Evolutionary conservation across 768 basidiomycete species (phyloP).

Genomic region (Psilocybe subaeruginosa): DNA sequence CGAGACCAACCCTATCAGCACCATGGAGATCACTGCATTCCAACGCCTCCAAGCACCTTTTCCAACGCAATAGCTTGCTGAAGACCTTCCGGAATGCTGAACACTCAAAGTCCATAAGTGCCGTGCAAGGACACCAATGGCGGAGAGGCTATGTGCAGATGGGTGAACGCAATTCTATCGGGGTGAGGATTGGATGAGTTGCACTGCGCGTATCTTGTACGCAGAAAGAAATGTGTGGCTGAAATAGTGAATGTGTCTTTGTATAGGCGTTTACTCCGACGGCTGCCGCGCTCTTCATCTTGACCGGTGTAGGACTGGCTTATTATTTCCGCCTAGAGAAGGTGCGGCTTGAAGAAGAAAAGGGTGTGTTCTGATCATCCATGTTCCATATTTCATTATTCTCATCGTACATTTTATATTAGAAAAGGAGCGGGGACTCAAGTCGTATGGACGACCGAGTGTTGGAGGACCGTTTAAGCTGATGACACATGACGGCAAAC

Average conservation of each 20-base stretch:
- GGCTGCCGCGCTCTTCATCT: conserved; percentile 83
- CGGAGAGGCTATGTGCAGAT: conserved; percentile 30
- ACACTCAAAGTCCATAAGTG: not conserved
- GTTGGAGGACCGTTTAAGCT: conserved; percentile 92
- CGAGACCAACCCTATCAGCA: conserved; percentile 1
- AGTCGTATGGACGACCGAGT: conserved; percentile 80
- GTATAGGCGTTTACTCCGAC: conserved; percentile 88
- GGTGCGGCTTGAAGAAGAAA: conserved; percentile 70
- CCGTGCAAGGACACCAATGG: conserved; percentile 6
- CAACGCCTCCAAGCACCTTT: not conserved
- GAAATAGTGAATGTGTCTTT: not conserved
- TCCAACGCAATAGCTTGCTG: not conserved
- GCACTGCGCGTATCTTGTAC: not conserved
- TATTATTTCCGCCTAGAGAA: conserved; percentile 93
- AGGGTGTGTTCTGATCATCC: conserved; percentile 53
- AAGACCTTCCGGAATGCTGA: not conserved
- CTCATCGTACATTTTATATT: not conserved
- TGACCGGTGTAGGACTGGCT: conserved; percentile 79
- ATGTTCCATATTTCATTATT: conserved; percentile 1
- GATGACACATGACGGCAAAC: conserved; percentile 61
- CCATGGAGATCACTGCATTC: conserved; percentile 18
- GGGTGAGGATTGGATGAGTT: conserved; percentile 27
- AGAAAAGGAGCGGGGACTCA: conserved; percentile 78
- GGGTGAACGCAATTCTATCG: conserved; percentile 35
- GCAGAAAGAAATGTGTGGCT: not conserved